Base-by-base conservation (phyloP, 2,329 filamentous ascomycete genomes). In the Phaeomoniella chlamydospora region DNA sequence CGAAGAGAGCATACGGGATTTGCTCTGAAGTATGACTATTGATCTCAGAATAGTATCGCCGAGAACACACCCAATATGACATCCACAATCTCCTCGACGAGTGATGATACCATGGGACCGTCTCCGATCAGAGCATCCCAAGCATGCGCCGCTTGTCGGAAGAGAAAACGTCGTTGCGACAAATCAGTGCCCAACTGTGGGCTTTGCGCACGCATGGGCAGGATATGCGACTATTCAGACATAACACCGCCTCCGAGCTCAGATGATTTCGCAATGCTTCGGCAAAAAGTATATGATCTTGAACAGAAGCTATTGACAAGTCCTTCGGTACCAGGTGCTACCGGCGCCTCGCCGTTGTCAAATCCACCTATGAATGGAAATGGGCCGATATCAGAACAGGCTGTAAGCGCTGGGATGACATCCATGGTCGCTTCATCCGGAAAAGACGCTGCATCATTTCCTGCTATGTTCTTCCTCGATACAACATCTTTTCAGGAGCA, bases 91-190 rank as follows among this genome's bases (percentile, higher is more conserved):
- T 26, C 22, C n/a, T 26, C 22, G 6, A 26, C 22, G 9, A 26
- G 22, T n/a, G 22, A 26, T n/a, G 22, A 26, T n/a, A 26, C 22
- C 22, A 26, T 9, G 6, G 22, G 9, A 6, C 22, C 22, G n/a
- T 26, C 17, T 18, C 12, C 32, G 6, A 12, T 4, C 4, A 34
- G 11, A 13, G 58, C 62, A 13, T 41, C 49, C 12, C 59, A 63
- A 48, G 62, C 62, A 38, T 67, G 62, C 43, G 41, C 54, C 31
- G 52, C 59, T 18, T 67, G 63, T 45, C 51, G 58, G 22, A 61
- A 58, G 41, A 61, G 70, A 47, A 72, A 71, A 51, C 55, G 67
- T 31, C 65, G 60, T 54, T 71, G 68, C 46, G 61, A 67, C 55
- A 71, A 70, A 49, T 45, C 43, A 3, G 43, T 70, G 2, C 68